A percentile compares a stretch with the other conserved stretches of the same genome.
These are phyloP conservation scores for Sporisorium sorghi DNA, from an alignment of 1,284 basidiomycete genomes.

Conservation along the genomic window DNA sequence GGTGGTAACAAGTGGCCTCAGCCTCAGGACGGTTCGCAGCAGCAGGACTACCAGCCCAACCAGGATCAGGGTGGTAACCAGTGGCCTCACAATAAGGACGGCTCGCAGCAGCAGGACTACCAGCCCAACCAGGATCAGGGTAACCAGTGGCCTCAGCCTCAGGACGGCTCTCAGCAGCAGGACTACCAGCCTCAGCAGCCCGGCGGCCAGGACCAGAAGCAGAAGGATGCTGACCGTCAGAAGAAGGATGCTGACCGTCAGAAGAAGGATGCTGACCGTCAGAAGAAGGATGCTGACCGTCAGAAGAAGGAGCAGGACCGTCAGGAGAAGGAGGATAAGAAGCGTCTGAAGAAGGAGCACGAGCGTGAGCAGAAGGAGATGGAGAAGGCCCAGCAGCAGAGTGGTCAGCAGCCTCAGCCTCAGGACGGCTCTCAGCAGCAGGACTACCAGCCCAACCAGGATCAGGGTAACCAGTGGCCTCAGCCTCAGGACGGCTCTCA, in stretches of 20 bases:
- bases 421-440: not conserved
- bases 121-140: too few relatives aligned
- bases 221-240: constrained; percentile 4
- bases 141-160: constrained; percentile 6
- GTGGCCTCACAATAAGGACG: constrained; percentile 6
- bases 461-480: too few relatives aligned
- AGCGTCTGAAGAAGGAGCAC: constrained; percentile 15
- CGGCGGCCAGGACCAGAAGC: constrained; percentile 12
- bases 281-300: constrained; percentile 8
- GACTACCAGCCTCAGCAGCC: constrained; percentile 9
- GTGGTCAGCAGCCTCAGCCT: constrained; percentile 9
- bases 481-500: not conserved
- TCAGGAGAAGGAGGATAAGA: constrained; percentile 15
- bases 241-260: constrained; percentile 5
- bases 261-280: too few relatives aligned
- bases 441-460: constrained; percentile 3
- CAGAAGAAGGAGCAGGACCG: constrained; percentile 21
- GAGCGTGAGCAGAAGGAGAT: constrained; percentile 20
- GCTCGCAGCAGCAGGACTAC: not conserved
- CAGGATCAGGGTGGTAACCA: constrained; percentile 17
- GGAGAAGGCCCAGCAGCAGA: constrained; percentile 16
- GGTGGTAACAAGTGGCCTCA: constrained; percentile 1
- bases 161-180: not conserved
- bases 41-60: constrained; percentile 6
- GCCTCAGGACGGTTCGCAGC: constrained; percentile 4